A percentile compares a stretch with the other conserved stretches of the same genome.
phyloP scores from a whole-genome alignment of 129 eudicot species.

The Flaveria trinervia region DNA sequence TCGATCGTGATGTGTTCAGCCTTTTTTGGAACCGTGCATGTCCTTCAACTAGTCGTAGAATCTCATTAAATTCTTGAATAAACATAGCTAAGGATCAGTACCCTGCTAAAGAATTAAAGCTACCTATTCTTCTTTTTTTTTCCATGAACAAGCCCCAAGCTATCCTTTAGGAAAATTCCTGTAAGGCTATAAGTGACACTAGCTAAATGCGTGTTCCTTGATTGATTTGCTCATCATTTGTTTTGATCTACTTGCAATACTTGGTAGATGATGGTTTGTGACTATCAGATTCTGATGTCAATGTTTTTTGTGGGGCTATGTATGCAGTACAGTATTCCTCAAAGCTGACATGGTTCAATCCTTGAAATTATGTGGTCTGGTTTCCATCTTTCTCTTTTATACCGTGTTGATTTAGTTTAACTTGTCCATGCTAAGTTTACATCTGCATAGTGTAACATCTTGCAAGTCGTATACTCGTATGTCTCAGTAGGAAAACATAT shows the following conservation, averaged over 20 bases:
- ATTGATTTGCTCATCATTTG: not conserved
- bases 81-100: not conserved
- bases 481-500: no score
- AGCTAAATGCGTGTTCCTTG: not conserved
- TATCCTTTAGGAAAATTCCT: no score
- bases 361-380: constrained; percentile 11
- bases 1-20: constrained; percentile 5
- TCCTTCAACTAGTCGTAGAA: not conserved
- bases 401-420: no score
- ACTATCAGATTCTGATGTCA: constrained; percentile 10
- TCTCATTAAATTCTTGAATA: not conserved
- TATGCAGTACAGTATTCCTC: not conserved
- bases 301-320: constrained; percentile 6
- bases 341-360: constrained; percentile 12
- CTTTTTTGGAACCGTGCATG: not conserved
- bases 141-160: no score
- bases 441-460: no score
- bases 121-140: no score
- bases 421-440: no score
- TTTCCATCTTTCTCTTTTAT: constrained; percentile 1
- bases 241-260: not conserved
- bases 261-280: constrained; percentile 12
- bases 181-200: not conserved
- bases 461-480: no score
- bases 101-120: not conserved